phyloP scores from a whole-genome alignment of 108 stramenopile genomes.

The Conticribra weissflogii region DNA sequence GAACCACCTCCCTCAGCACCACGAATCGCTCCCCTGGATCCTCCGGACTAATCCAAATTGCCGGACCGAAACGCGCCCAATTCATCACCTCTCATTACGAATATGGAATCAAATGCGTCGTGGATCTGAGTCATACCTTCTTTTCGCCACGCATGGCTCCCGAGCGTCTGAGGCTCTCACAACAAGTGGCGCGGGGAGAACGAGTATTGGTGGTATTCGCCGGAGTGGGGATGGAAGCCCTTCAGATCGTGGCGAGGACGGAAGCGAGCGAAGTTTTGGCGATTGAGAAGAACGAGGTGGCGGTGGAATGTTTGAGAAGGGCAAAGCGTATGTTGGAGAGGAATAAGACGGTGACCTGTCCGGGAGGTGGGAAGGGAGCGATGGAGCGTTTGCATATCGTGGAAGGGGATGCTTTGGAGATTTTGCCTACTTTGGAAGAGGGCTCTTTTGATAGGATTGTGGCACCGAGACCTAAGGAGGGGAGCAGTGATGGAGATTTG shows the following conservation, averaged over 20 bases:
- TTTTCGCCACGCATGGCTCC: constrained; percentile 86
- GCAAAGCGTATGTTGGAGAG: constrained; percentile 72
- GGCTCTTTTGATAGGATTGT: constrained; percentile 73
- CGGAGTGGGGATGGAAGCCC: constrained; percentile 87
- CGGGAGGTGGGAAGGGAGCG: constrained; percentile 58
- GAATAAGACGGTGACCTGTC: constrained; percentile 77
- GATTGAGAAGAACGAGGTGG: constrained; percentile 80
- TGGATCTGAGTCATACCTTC: constrained; percentile 83
- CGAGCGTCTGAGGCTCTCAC: constrained; percentile 81
- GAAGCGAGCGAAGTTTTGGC: constrained; percentile 69
- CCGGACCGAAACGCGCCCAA: constrained; percentile 65
- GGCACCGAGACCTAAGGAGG: constrained; percentile 88
- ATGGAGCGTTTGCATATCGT: constrained; percentile 70
- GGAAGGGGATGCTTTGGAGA: constrained; percentile 76
- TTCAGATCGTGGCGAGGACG: constrained; percentile 81
- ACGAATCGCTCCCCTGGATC: constrained; percentile 71
- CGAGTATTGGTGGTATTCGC: constrained; percentile 80
- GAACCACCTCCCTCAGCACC: constrained; percentile 31
- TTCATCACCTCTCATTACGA: constrained; percentile 83
- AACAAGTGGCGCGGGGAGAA: constrained; percentile 85
- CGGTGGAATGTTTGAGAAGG: constrained; percentile 64
- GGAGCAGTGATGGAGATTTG: constrained; percentile 77
- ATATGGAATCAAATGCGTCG: constrained; percentile 85
- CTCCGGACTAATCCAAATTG: constrained; percentile 63
- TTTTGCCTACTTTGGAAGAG: constrained; percentile 54